Evolutionary conservation across 371 early-diverging fungal species (phyloP), one percentile per base, ranked within the genome.

Genomic region (Coemansia sp.): DNA sequence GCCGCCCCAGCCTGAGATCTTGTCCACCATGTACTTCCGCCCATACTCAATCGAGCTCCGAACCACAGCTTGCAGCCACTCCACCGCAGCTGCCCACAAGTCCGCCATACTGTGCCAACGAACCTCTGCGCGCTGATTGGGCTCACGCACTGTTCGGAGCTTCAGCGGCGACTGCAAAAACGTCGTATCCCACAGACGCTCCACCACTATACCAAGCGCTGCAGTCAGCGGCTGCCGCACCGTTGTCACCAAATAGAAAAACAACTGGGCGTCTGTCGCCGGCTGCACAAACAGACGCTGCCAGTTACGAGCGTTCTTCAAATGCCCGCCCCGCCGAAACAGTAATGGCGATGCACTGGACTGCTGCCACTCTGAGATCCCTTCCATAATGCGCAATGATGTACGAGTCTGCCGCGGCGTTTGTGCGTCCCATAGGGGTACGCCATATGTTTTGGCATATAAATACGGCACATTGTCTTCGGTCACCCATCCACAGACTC

Each of bases 191-290:
- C 77, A 76, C 49, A 76, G 68, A 15, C 9, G 8, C 29, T 8
- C 26, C 28, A 76, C 61, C 0, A 36, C 62, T 0, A 39, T 4
- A 59, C 67, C 57, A 65, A 67, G 3, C 2, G 36, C 2, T 1
- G 15, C 8, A 13, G 23, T 49, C 19, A 75, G 48, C 26, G 71
- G 65, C 29, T 53, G 63, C 36, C 63, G 60, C 23, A 71, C 71
- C 11, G 68, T 70, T 1, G 76, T 67, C 28, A 58, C 67, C 12
- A 75, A 24, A 19, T 57, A 75, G 55, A 58, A 75, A 36, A 67
- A 71, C 19, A 75, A 54, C 52, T 60, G 49, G 0, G 65, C 53
- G 36, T 71, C 67, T 4, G 55, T 44, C 3, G 52, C 58, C 11
- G 39, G 28, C 17, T 23, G 39, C 8, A 64, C 61, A 57, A 71